Evolutionary conservation across 2,329 filamentous ascomycete species (phyloP).

Genomic region (Penicillium sp.): DNA sequence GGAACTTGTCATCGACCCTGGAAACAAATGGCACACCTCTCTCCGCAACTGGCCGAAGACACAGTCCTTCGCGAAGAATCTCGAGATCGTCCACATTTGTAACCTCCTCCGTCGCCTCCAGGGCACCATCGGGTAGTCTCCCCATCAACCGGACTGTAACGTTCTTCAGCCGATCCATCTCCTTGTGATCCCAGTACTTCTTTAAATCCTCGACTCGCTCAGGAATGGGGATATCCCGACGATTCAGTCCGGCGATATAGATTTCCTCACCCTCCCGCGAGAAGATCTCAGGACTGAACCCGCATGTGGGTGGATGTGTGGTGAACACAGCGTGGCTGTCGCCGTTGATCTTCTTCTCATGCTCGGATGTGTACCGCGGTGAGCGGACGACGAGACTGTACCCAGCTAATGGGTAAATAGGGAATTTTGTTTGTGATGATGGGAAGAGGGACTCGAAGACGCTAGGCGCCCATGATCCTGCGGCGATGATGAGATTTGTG

Average conservation of each 20-base stretch:
- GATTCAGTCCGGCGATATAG: conserved; percentile 76
- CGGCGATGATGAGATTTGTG: conserved; percentile 67
- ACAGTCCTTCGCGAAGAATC: conserved; percentile 68
- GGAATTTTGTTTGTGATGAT: conserved; percentile 55
- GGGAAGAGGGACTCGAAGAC: conserved; percentile 72
- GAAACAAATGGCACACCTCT: conserved; percentile 68
- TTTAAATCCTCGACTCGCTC: conserved; percentile 49
- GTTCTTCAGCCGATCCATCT: conserved; percentile 40
- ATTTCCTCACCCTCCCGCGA: conserved; percentile 69
- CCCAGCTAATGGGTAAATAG: conserved; percentile 68
- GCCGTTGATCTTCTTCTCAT: conserved; percentile 39
- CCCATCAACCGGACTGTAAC: conserved; percentile 43
- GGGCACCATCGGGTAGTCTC: conserved; percentile 22
- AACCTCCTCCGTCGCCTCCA: conserved; percentile 26
- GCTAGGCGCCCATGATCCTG: conserved; percentile 72
- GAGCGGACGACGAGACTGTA: conserved; percentile 72
- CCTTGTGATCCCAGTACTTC: conserved; percentile 47
- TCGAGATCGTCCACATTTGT: conserved; percentile 59
- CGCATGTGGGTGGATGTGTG: conserved; percentile 54
- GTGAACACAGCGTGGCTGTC: conserved; percentile 73
- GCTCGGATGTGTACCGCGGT: conserved; percentile 50
- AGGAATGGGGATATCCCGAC: conserved; percentile 64
- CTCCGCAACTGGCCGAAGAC: conserved; percentile 72
- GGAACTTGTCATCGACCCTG: conserved; percentile 59
- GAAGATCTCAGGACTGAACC: conserved; percentile 74